phyloP scores from a whole-genome alignment of 352 stramenopile species.

The Hyaloperonospora brassicae region DNA sequence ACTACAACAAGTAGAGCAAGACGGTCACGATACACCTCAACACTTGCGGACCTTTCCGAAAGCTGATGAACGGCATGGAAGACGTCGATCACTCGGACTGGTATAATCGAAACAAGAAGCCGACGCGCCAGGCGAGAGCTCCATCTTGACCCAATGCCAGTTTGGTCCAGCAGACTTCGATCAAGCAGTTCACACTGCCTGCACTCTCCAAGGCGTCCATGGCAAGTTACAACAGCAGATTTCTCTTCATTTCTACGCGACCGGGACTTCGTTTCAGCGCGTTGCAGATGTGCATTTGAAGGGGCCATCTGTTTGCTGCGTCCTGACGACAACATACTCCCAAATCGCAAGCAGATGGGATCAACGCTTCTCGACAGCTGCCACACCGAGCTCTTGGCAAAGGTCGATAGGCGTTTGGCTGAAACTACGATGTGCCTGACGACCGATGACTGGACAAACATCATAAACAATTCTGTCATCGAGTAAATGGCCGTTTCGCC shows the following conservation, averaged over 20 bases:
- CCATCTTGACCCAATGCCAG: neutral
- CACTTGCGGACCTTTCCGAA: no score
- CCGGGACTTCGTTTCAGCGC: no score
- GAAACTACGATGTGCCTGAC: neutral
- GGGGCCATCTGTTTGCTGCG: neutral
- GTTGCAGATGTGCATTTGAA: no score
- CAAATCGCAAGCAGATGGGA: constrained; percentile 1
- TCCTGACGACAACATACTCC: neutral
- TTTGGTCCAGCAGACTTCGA: no score
- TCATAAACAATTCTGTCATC: no score
- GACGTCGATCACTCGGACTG: neutral
- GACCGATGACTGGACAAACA: neutral
- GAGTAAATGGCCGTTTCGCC: neutral
- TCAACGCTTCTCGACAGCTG: neutral
- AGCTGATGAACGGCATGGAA: neutral
- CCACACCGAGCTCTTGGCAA: neutral
- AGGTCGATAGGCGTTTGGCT: no score
- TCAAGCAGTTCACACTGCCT: neutral
- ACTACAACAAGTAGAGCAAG: neutral
- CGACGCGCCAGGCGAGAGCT: neutral
- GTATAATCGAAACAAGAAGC: neutral
- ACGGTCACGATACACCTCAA: neutral
- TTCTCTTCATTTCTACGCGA: no score
- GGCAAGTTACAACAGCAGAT: no score
- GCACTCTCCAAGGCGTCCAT: neutral